Base-by-base conservation (phyloP, 352 stramenopile genomes). In the Phytopythium cucurbitacearum region DNA sequence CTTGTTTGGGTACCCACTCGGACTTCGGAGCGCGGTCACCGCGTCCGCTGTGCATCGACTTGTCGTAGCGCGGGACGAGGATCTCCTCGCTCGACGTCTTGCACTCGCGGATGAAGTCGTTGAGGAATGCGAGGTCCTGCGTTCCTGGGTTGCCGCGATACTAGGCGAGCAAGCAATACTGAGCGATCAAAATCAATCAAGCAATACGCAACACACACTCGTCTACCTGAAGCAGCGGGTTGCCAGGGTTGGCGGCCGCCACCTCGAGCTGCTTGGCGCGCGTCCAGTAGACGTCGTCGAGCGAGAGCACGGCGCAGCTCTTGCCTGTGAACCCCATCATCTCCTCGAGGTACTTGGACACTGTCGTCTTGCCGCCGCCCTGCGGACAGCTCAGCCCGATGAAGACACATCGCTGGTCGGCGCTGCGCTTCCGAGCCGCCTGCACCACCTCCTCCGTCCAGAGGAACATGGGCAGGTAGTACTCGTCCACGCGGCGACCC, bases 201-300 rank as follows among this genome's bases (percentile, higher is more conserved):
- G 5, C 44, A 32, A 16, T 12, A 3, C 7, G 2, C 16, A 5
- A 28, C 15, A 9, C 8, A 5, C 36, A 56, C 11, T 16, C 5
- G 40, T 41, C 10, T 60, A 92, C 82, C 72, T 95, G 76, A 13
- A 95, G 69, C 39, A 95, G 60, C 9, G 81, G 84, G 39, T 94
- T 95, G 16, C 42, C 63, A 3, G 76, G 60, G 41, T 89, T 83
- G 3, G 60, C 67, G 16, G 67, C 64, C 2, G 86, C 84, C 3
- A 95, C 62, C 2, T 62, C 70, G 9, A 91, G 36, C 57, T 93
- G 86, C 38, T 90, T 64, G 43, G 74, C 60, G 28, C 73, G 69
- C 39, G 71, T 84, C 57, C 80, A 75, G 57, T 95, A 95, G 37
- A 93, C 82, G 47, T 95, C 86, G 48, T 95, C 86, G 33, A 93